Percentiles rank a stretch among this genome's conserved stretches.
These are phyloP conservation scores for Stygiomarasmius scandens DNA, from an alignment of 1,284 basidiomycete species.

Conservation along the genomic window DNA sequence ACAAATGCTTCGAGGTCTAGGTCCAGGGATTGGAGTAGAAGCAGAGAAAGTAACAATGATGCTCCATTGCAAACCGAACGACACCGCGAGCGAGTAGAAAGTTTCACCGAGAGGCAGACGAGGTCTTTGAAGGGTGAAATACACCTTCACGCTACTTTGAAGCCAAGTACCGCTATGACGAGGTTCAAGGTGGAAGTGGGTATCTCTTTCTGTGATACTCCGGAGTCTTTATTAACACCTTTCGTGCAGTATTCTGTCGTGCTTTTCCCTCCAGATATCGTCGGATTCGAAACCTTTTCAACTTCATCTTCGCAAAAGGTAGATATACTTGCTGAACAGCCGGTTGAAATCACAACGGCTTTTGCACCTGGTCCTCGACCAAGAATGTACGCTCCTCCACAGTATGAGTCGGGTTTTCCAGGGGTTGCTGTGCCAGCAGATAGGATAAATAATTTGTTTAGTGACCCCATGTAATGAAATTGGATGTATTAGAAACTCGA, in stretches of 20 bases:
- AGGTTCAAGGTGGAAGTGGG: conserved; percentile 42
- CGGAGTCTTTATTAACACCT: background rate
- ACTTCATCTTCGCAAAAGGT: conserved; percentile 2
- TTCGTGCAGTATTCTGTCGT: conserved; percentile 33
- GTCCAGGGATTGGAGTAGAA: background rate
- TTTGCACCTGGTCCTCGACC: conserved; percentile 32
- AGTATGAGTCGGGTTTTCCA: conserved; percentile 2
- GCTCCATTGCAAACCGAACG: background rate
- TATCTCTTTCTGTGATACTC: conserved; percentile 2
- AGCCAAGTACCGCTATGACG: conserved; percentile 39
- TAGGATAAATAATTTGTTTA: background rate
- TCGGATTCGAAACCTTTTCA: conserved; percentile 3
- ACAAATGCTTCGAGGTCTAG: conserved; percentile 1
- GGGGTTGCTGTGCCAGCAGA: background rate
- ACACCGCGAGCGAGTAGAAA: background rate
- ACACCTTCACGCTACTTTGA: conserved; percentile 37
- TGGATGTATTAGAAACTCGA: no score
- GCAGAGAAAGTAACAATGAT: background rate
- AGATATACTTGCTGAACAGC: conserved; percentile 22
- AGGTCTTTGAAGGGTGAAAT: conserved; percentile 45
- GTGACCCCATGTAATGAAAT: no score
- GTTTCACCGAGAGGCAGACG: conserved; percentile 3
- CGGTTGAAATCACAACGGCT: conserved; percentile 36
- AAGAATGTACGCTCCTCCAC: conserved; percentile 20
- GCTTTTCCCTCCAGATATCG: conserved; percentile 28